A percentile compares a stretch with the other conserved stretches of the same genome.
Conservation (phyloP, 257 asterid genomes). For the Solanum tarijense region DNA sequence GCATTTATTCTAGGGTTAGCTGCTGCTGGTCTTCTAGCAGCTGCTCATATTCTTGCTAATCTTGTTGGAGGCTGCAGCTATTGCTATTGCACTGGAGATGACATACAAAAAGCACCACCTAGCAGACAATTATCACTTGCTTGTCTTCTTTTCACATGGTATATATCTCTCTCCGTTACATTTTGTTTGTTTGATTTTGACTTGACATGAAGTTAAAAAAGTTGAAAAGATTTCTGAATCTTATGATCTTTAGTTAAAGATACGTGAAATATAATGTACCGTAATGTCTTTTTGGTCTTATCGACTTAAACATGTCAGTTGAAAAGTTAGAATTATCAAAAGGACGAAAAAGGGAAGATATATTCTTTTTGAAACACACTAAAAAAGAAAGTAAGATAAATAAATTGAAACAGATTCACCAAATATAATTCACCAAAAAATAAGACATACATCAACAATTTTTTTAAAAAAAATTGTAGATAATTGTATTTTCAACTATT, state of each 20-base stretch:
- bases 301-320: not conserved
- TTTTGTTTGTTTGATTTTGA: not conserved
- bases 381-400: no score
- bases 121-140: constrained; percentile 48
- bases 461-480: no score
- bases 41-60: constrained; percentile 63
- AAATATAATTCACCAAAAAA: not conserved
- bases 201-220: not conserved
- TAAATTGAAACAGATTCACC: not conserved
- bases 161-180: not conserved
- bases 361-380: not conserved
- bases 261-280: not conserved
- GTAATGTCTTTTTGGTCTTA: no score
- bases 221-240: not conserved
- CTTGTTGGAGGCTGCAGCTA: constrained; percentile 51
- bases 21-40: constrained; percentile 50
- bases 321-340: no score
- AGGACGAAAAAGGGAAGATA: no score
- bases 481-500: not conserved
- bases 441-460: not conserved
- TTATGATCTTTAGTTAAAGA: not conserved
- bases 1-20: constrained; percentile 62
- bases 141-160: constrained; percentile 59
- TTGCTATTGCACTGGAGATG: constrained; percentile 25
- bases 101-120: constrained; percentile 43